These are phyloP conservation scores for Oryza rufipogon DNA, from an alignment of 176 grass and related monocot species.

Conservation along the genomic window DNA sequence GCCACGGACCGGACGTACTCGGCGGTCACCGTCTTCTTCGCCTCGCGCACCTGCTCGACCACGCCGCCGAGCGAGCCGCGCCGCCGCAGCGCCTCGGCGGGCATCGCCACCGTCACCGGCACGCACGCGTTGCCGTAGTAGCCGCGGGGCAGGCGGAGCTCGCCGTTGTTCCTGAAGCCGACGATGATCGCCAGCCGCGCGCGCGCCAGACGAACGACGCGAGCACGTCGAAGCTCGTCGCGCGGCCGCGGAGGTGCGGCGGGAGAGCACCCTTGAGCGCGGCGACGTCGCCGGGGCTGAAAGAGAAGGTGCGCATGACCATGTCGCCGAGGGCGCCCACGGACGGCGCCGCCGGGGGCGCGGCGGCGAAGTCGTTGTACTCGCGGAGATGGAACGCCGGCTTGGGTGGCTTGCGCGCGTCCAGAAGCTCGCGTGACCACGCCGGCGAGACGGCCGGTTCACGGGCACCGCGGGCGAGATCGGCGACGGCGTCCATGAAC, in stretches of 20 bases:
- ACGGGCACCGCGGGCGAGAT: slow-evolving; percentile 43
- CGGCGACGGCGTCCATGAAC: slow-evolving; percentile 38
- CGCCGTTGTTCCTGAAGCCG: slow-evolving; percentile 19
- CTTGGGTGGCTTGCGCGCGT: slow-evolving; percentile 29
- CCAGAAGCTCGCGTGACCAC: slow-evolving; percentile 48
- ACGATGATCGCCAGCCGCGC: slow-evolving; percentile 4
- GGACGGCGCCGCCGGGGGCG: background rate
- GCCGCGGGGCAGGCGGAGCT: too few relatives aligned
- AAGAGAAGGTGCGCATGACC: slow-evolving; percentile 14
- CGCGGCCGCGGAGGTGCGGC: background rate
- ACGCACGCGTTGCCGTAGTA: slow-evolving; percentile 19
- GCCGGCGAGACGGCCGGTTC: slow-evolving; percentile 12
- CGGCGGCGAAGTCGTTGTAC: slow-evolving; percentile 11
- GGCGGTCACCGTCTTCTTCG: slow-evolving; percentile 38
- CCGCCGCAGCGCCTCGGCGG: background rate
- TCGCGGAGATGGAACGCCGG: slow-evolving; percentile 36
- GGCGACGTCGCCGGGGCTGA: background rate
- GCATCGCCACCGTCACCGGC: background rate
- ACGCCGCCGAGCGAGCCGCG: slow-evolving; percentile 1
- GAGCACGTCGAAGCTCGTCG: slow-evolving; percentile 43
- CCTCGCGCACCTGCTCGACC: slow-evolving; percentile 33
- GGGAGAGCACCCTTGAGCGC: background rate
- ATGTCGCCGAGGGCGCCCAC: background rate
- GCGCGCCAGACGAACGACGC: slow-evolving; percentile 38
- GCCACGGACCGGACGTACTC: slow-evolving; percentile 44